A percentile compares a stretch with the other conserved stretches of the same genome.
Conservation (phyloP, 2,329 filamentous ascomycete genomes). For the Cordyceps javanica region DNA sequence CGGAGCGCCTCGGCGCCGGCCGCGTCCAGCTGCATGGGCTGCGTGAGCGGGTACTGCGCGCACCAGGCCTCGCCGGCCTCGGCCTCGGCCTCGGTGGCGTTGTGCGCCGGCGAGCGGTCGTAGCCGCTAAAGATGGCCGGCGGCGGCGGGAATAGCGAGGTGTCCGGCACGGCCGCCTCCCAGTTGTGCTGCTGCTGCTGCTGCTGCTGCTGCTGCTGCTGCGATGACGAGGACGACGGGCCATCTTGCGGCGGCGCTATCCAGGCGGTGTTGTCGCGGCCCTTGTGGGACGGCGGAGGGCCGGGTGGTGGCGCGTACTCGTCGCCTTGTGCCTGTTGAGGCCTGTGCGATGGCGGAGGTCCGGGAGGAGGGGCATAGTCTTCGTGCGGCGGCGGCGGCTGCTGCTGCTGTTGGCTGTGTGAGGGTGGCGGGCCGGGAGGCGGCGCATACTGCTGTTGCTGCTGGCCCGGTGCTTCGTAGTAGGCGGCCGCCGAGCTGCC, state of each 20-base stretch:
- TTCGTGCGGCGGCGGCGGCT: conserved; percentile 6
- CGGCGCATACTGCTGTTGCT: conserved; percentile 19
- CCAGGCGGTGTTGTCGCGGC: conserved; percentile 8
- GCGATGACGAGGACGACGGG: conserved; percentile 19
- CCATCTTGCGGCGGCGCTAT: conserved; percentile 20
- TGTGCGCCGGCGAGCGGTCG: conserved; percentile 60
- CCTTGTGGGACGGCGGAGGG: conserved; percentile 24
- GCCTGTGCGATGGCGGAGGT: conserved; percentile 21
- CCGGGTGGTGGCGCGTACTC: conserved; percentile 30
- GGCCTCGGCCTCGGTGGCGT: conserved; percentile 59
- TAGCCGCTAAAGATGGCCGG: conserved; percentile 59
- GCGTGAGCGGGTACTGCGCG: conserved; percentile 48
- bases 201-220: conserved; percentile 41
- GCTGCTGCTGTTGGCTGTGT: neutral
- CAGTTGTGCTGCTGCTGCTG: conserved; percentile 57
- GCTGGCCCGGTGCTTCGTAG: neutral
- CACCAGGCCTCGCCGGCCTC: conserved; percentile 64
- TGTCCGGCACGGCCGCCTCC: conserved; percentile 66
- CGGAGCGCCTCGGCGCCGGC: conserved; percentile 41
- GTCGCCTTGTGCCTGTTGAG: neutral
- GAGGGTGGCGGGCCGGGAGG: conserved; percentile 28
- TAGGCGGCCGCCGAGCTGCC: neutral
- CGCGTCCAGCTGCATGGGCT: conserved; percentile 44
- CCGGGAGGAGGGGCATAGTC: conserved; percentile 25
- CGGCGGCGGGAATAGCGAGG: conserved; percentile 64